Conservation (phyloP, 2,329 filamentous ascomycete genomes). For the Podosphaera xanthii region DNA sequence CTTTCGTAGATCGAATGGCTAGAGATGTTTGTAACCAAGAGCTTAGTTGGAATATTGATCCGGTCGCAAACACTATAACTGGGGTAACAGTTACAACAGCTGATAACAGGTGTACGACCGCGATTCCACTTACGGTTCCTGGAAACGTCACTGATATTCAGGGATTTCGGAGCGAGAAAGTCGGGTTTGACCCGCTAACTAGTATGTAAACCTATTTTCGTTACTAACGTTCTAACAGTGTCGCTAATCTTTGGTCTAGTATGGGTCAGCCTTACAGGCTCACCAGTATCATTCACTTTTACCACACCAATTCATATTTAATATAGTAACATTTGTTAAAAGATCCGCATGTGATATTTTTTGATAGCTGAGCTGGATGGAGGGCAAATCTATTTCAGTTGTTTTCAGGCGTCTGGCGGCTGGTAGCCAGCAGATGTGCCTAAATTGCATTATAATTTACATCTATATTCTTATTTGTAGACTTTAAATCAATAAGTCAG, state of each 20-base stretch:
- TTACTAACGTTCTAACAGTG: neutral
- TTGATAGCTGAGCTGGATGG: neutral
- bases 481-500: neutral
- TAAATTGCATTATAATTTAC: no score
- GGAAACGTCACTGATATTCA: slow-evolving; percentile 10
- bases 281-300: slow-evolving; percentile 22
- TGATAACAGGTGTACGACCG: slow-evolving; percentile 7
- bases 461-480: neutral
- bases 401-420: no score
- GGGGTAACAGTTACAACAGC: slow-evolving; percentile 22
- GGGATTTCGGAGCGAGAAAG: slow-evolving; percentile 18
- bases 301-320: slow-evolving; percentile 6
- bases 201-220: slow-evolving; percentile 1
- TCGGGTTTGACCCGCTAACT: slow-evolving; percentile 19
- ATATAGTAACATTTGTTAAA: neutral
- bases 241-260: neutral
- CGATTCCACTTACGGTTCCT: slow-evolving; percentile 18
- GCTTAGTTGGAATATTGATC: slow-evolving; percentile 7
- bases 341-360: neutral
- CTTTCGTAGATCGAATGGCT: slow-evolving; percentile 26
- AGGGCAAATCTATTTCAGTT: no score
- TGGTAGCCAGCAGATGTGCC: no score
- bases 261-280: slow-evolving; percentile 18
- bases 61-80: slow-evolving; percentile 7
- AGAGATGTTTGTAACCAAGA: slow-evolving; percentile 8